Conservation (phyloP, 257 asterid genomes). For the Ligustrum vulgare region DNA sequence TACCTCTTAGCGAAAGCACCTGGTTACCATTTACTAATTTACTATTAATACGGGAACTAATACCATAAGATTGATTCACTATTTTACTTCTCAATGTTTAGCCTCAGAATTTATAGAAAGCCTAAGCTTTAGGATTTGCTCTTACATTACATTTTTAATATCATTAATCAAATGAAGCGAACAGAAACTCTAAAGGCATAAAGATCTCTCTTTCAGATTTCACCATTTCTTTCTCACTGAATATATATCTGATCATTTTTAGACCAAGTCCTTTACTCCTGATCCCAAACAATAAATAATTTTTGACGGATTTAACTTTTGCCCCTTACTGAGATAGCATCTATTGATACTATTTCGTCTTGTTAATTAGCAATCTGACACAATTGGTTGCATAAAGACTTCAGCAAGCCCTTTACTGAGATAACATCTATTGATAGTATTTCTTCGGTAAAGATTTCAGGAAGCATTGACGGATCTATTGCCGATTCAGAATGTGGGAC, state of each 20-base stretch:
- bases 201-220: constrained; percentile 9
- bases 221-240: not conserved
- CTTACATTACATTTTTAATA: not conserved
- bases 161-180: not conserved
- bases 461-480: constrained; percentile 35
- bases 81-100: constrained; percentile 7
- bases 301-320: not conserved
- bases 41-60: not conserved
- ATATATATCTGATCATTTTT: constrained; percentile 4
- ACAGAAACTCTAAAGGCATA: constrained; percentile 2
- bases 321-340: not conserved
- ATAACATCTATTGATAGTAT: too few species aligned
- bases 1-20: not conserved
- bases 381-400: constrained; percentile 45
- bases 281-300: constrained; percentile 14
- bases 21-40: constrained; percentile 4
- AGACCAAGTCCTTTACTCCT: not conserved
- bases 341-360: constrained; percentile 14
- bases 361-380: constrained; percentile 25
- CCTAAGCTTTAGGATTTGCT: not conserved
- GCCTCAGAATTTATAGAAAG: not conserved
- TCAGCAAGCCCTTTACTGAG: too few species aligned
- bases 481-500: constrained; percentile 32
- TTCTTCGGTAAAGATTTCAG: constrained; percentile 32
- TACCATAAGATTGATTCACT: not conserved